These are phyloP conservation scores for Phytopythium aichiense DNA, from an alignment of 352 stramenopile species.

Conservation along the genomic window DNA sequence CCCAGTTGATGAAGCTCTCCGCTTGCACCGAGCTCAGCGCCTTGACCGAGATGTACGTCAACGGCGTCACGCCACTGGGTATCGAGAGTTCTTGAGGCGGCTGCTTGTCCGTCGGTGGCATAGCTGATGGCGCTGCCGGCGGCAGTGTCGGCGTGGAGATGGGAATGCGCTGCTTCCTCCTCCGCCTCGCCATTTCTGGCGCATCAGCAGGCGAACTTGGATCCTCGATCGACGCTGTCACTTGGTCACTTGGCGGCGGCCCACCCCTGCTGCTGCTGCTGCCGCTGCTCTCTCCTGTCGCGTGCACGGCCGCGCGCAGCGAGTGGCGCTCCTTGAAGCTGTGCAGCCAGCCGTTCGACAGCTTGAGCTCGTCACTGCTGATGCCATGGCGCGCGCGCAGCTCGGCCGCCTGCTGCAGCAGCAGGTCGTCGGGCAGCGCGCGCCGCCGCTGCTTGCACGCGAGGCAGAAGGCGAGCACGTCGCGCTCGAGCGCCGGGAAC, in stretches of 20 bases:
- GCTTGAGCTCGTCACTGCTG: conserved; percentile 26
- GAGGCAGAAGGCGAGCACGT: conserved; percentile 29
- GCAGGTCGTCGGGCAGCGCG: conserved; percentile 19
- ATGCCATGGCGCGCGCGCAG: conserved; percentile 31
- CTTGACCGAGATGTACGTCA: conserved; percentile 24
- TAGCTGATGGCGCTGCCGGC: not conserved
- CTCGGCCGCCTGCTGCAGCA: conserved; percentile 24
- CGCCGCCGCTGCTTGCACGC: conserved; percentile 8
- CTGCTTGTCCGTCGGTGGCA: not conserved
- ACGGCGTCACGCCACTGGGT: conserved; percentile 8
- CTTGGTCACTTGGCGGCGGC: not conserved
- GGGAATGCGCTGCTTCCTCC: not conserved
- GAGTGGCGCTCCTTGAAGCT: conserved; percentile 40
- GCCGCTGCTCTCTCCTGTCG: conserved; percentile 3
- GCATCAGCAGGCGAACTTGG: not conserved
- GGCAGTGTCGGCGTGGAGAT: not conserved
- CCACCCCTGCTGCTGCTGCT: not conserved
- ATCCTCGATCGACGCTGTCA: not conserved
- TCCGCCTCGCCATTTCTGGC: not conserved
- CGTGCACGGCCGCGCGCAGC: conserved; percentile 8
- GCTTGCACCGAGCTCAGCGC: conserved; percentile 13
- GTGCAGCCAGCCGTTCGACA: conserved; percentile 45
- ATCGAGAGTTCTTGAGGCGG: too few relatives aligned
- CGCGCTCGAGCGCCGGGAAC: conserved; percentile 33
- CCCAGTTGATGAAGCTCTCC: conserved; percentile 26